Evolutionary conservation across 78 protist genomes (phyloP).

Genomic region (Speleostelium caveatum): DNA sequence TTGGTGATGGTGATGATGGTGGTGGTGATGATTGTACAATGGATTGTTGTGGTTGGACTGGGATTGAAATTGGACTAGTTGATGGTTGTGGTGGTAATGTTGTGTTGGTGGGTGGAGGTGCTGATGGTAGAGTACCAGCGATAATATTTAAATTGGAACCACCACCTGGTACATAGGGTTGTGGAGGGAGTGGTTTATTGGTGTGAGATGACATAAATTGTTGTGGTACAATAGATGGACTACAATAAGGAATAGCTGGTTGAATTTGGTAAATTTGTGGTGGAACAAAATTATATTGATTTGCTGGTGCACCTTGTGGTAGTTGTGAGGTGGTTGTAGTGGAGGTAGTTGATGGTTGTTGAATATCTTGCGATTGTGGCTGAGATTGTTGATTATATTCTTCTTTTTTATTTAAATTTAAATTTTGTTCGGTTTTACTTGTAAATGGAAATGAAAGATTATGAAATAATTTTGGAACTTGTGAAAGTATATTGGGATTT

Average conservation of each 20-base stretch:
- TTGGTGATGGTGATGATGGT: background rate
- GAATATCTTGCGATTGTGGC: background rate
- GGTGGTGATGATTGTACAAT: no score
- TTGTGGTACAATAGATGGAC: background rate
- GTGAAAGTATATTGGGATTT: background rate
- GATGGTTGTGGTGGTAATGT: conserved; percentile 11
- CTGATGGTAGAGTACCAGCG: background rate
- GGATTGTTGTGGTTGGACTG: conserved; percentile 4
- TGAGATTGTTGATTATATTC: background rate
- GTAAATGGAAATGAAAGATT: conserved; percentile 15
- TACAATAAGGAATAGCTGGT: background rate
- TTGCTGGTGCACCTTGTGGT: background rate
- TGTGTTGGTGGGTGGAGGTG: background rate
- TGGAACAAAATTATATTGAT: background rate
- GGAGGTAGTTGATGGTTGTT: background rate
- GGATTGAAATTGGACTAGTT: no score
- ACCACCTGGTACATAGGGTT: background rate
- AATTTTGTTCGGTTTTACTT: background rate
- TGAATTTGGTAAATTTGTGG: background rate
- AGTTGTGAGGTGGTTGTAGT: background rate
- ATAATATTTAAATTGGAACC: background rate
- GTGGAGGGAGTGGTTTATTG: background rate
- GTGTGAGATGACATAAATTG: background rate
- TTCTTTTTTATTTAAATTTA: background rate
- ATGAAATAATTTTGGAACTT: conserved; percentile 31